These are phyloP conservation scores for Boletus insuetus DNA, from an alignment of 768 basidiomycete genomes.

Conservation along the genomic window DNA sequence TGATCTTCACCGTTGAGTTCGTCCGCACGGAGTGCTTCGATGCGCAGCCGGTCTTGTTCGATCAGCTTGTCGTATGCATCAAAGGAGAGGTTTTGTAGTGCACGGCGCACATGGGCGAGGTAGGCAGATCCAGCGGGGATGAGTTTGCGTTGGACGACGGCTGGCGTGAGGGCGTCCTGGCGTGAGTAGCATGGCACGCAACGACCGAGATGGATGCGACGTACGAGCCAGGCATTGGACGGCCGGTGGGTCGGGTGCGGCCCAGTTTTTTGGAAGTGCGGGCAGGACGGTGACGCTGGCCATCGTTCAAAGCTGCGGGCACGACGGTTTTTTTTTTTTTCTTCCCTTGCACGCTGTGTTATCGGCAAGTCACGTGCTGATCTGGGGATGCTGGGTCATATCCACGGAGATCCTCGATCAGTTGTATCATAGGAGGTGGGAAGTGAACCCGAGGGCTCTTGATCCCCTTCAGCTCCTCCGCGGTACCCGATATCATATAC, in stretches of 20 bases:
- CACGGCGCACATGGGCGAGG: conserved; percentile 75
- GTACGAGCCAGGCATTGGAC: conserved; percentile 26
- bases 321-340: neutral
- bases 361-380: conserved; percentile 16
- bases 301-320: conserved; percentile 10
- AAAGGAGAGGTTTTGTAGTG: conserved; percentile 75
- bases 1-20: conserved; percentile 67
- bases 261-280: conserved; percentile 25
- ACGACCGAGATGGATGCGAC: conserved; percentile 4
- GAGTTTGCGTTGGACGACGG: conserved; percentile 45
- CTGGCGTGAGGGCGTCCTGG: conserved; percentile 9
- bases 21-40: conserved; percentile 46
- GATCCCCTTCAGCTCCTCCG: too few species aligned
- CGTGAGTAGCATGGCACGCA: conserved; percentile 4
- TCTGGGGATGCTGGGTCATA: too few species aligned
- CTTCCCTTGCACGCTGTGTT: neutral
- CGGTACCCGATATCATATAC: neutral
- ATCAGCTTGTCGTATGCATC: conserved; percentile 75
- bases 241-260: conserved; percentile 10
- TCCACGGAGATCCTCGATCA: too few species aligned
- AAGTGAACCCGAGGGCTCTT: too few species aligned
- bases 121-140: conserved; percentile 89
- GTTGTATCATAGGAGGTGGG: too few species aligned
- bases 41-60: conserved; percentile 50
- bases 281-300: conserved; percentile 26